Conservation (phyloP, 441 rosid genomes). For the Jatropha multifida region DNA sequence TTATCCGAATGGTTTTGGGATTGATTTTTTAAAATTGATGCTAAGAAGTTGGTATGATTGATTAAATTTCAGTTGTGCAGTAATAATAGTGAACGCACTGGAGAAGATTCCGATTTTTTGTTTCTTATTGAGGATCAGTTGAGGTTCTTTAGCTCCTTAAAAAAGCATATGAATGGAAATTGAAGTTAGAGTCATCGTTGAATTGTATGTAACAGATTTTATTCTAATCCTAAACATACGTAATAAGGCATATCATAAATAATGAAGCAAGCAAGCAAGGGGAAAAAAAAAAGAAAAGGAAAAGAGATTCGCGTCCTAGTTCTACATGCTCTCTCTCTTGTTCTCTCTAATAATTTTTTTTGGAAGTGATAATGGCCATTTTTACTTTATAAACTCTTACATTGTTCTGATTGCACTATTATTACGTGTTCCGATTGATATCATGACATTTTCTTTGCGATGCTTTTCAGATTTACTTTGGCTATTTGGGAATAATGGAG, state of each 20-base stretch:
- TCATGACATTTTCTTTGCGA: not conserved
- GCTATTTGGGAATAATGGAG: constrained; percentile 48
- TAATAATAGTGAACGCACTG: not conserved
- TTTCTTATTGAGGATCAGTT: not conserved
- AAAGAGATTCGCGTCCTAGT: not conserved
- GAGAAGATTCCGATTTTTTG: not conserved
- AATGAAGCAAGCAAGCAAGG: not conserved
- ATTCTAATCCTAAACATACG: not conserved
- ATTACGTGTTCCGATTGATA: constrained; percentile 7
- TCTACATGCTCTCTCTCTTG: not conserved
- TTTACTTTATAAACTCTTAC: not conserved
- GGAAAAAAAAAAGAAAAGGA: not conserved
- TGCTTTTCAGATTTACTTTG: constrained; percentile 35
- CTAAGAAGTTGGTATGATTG: not conserved
- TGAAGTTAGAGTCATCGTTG: too few relatives aligned
- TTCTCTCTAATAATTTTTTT: not conserved
- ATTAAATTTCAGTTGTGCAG: not conserved
- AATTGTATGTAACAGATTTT: not conserved
- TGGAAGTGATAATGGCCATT: not conserved
- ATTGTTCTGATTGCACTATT: not conserved
- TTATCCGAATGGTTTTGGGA: not conserved
- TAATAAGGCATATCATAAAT: not conserved
- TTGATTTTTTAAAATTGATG: not conserved
- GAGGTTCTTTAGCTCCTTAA: not conserved
- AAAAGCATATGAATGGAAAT: not conserved